Evolutionary conservation across 2,329 filamentous ascomycete species (phyloP).

Genomic region (Colletotrichum sp.): DNA sequence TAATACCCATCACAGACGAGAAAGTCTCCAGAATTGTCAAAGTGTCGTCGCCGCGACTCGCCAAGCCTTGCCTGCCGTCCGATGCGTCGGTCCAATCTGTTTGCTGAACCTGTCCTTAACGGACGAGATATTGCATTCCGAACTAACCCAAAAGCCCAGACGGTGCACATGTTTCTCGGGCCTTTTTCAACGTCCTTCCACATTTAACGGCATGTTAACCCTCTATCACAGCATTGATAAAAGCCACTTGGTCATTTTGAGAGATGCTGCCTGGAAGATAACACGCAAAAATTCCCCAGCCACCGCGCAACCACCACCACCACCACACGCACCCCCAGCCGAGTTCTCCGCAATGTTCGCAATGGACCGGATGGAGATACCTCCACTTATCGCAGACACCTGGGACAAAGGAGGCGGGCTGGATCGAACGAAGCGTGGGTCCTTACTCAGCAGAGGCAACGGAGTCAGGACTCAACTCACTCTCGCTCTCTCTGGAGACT

Average conservation of each 20-base stretch:
- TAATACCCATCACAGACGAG: background rate
- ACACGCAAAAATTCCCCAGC: background rate
- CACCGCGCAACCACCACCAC: background rate
- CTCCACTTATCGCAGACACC: slow-evolving; percentile 1
- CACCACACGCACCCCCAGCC: background rate
- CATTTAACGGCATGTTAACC: background rate
- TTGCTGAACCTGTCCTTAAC: background rate
- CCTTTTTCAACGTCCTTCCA: background rate
- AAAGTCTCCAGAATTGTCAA: background rate
- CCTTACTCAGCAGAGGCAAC: background rate
- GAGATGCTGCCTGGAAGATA: background rate
- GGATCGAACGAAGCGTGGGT: background rate
- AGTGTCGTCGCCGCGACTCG: background rate
- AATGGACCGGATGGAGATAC: background rate
- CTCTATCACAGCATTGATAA: background rate
- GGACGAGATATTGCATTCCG: background rate
- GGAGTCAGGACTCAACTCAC: background rate
- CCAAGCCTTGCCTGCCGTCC: background rate
- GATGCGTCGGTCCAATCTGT: background rate
- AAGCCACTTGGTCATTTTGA: background rate
- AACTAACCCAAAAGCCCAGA: background rate
- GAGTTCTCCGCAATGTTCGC: background rate
- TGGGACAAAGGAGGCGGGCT: background rate
- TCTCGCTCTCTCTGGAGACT: background rate
- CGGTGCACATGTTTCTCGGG: background rate